A percentile compares a stretch with the other conserved stretches of the same genome.
Evolutionary conservation across 2,329 filamentous ascomycete genomes (phyloP).

Genomic region (Fusarium hostae): DNA sequence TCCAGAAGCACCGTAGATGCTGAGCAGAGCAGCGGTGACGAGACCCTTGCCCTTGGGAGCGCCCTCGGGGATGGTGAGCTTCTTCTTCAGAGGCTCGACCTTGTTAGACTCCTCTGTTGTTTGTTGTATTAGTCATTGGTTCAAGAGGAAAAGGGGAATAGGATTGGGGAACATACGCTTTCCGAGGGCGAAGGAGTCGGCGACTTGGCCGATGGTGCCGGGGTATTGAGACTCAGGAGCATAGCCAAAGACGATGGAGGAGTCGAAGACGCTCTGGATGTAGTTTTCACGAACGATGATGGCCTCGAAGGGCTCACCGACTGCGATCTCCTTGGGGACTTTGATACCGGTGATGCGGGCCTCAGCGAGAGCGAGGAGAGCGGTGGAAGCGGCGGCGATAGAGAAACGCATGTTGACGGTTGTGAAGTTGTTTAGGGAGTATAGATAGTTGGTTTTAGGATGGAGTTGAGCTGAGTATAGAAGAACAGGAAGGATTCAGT

Average conservation of each 20-base stretch:
- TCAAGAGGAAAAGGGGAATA: not conserved
- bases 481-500: not conserved
- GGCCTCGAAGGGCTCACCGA: conserved; percentile 52
- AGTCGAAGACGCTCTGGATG: conserved; percentile 57
- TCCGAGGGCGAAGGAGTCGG: conserved; percentile 51
- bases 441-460: not conserved
- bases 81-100: conserved; percentile 45
- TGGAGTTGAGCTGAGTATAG: not conserved
- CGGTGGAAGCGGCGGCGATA: conserved; percentile 38
- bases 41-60: conserved; percentile 39
- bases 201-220: conserved; percentile 45
- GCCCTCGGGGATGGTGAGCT: conserved; percentile 39
- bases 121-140: not conserved
- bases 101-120: conserved; percentile 24
- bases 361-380: conserved; percentile 45
- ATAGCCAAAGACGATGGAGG: conserved; percentile 58
- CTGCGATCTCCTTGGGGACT: conserved; percentile 53
- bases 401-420: conserved; percentile 42
- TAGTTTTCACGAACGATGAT: conserved; percentile 55
- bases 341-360: conserved; percentile 58
- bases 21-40: conserved; percentile 44
- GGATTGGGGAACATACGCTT: conserved; percentile 39
- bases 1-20: conserved; percentile 45
- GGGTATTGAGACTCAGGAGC: conserved; percentile 39
- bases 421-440: not conserved